Evolutionary conservation across 352 stramenopile species (phyloP).

Genomic region (Albugo laibachii): DNA sequence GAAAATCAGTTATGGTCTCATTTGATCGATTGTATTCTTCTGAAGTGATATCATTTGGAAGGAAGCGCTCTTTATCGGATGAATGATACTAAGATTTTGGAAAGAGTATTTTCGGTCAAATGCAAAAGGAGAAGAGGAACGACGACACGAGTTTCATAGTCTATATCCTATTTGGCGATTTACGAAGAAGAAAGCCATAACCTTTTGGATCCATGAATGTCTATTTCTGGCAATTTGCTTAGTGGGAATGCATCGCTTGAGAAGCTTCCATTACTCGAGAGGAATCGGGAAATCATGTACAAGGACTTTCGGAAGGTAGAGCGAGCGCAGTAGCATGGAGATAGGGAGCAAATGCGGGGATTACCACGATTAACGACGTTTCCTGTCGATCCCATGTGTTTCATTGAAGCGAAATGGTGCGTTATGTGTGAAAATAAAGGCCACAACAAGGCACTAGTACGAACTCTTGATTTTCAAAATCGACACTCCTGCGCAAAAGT

Average conservation of each 20-base stretch:
- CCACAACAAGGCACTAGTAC: background rate
- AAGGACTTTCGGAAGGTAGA: conserved; percentile 48
- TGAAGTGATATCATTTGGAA: no score
- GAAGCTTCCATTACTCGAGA: conserved; percentile 45
- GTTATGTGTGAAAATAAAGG: conserved; percentile 10
- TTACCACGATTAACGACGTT: conserved; percentile 76
- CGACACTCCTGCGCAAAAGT: conserved; percentile 1
- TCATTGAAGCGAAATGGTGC: conserved; percentile 71
- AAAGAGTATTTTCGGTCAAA: conserved; percentile 43
- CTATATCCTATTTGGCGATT: conserved; percentile 88
- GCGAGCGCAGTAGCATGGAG: conserved; percentile 13
- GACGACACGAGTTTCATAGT: conserved; percentile 13
- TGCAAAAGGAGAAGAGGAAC: conserved; percentile 12
- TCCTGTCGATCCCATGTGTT: conserved; percentile 75
- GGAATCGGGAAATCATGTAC: conserved; percentile 47
- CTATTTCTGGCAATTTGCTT: conserved; percentile 7
- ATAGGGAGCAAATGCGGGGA: conserved; percentile 66
- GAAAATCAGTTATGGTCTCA: no score
- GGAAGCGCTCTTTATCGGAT: no score
- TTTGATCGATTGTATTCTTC: no score
- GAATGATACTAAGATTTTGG: conserved; percentile 65
- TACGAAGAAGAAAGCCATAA: conserved; percentile 96
- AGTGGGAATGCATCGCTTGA: conserved; percentile 21
- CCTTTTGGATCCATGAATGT: conserved; percentile 43
- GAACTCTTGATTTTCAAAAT: background rate